Evolutionary conservation across 2,329 filamentous ascomycete genomes (phyloP).

Genomic region (Aspergillus aculeatus): DNA sequence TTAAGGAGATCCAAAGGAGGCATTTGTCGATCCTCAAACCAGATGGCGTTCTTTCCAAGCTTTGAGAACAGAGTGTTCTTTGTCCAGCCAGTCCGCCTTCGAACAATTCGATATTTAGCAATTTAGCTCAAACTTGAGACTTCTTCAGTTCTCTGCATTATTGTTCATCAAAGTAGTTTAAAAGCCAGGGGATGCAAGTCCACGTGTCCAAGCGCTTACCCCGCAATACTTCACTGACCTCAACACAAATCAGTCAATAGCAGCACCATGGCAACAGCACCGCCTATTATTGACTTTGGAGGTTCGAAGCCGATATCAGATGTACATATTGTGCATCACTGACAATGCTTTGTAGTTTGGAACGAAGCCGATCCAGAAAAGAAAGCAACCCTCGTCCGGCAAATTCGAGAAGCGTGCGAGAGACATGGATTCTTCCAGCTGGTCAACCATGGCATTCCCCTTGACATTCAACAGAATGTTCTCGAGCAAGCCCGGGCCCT

Average conservation of each 20-base stretch:
- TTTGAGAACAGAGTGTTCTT: conserved; percentile 15
- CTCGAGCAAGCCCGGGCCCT: conserved; percentile 47
- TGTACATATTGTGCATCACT: too few relatives aligned
- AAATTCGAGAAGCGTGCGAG: conserved; percentile 45
- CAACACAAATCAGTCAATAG: background rate
- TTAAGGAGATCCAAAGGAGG: conserved; percentile 29
- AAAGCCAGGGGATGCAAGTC: too few relatives aligned
- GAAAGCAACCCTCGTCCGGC: conserved; percentile 5
- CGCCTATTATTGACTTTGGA: conserved; percentile 7
- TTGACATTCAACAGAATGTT: conserved; percentile 41
- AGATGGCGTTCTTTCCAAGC: conserved; percentile 30
- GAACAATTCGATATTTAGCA: too few relatives aligned
- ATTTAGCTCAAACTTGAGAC: too few relatives aligned
- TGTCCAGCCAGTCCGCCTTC: background rate
- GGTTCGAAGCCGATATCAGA: background rate
- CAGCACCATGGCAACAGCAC: conserved; percentile 5
- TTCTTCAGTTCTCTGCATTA: too few relatives aligned
- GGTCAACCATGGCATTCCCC: conserved; percentile 48
- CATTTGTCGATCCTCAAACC: conserved; percentile 30
- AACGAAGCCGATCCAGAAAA: background rate
- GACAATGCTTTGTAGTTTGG: background rate
- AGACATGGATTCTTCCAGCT: conserved; percentile 57
- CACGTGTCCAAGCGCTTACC: too few relatives aligned
- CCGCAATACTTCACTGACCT: too few relatives aligned
- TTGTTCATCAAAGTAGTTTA: too few relatives aligned